A percentile compares a stretch with the other conserved stretches of the same genome.
Evolutionary conservation across 805 yeast genomes (phyloP).

Genomic region (Komagataella pseudopastoris): DNA sequence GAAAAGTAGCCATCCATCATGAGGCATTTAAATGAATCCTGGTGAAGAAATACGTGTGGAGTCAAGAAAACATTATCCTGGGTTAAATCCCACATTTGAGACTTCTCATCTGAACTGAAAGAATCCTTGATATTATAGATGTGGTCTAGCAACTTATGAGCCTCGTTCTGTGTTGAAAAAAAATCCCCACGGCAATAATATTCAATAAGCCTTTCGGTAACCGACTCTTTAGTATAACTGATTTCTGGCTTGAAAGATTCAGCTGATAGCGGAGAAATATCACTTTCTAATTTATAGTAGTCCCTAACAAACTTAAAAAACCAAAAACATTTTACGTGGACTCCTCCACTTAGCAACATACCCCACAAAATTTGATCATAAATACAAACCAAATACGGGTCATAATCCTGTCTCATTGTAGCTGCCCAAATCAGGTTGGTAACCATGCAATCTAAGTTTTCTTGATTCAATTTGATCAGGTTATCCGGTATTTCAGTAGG

Average conservation of each 20-base stretch:
- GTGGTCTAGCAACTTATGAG: background rate
- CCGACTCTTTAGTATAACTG: background rate
- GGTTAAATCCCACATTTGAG: background rate
- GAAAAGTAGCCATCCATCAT: background rate
- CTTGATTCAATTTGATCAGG: constrained; percentile 4
- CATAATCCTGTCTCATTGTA: constrained; percentile 19
- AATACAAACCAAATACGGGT: constrained; percentile 18
- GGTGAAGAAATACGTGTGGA: background rate
- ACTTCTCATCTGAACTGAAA: background rate
- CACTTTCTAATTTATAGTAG: background rate
- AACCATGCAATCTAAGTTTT: constrained; percentile 21
- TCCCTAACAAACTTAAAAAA: constrained; percentile 24
- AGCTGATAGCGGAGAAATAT: background rate
- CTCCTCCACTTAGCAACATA: constrained; percentile 27
- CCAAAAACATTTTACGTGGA: constrained; percentile 26
- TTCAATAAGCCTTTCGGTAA: background rate
- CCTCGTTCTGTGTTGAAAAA: background rate
- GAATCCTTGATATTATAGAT: background rate
- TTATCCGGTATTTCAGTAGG: background rate
- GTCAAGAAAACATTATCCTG: background rate
- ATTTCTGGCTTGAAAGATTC: background rate
- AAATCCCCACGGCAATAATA: background rate
- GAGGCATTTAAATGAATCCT: background rate
- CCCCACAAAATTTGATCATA: constrained; percentile 28
- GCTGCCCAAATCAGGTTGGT: constrained; percentile 23